Evolutionary conservation across 495 filamentous ascomycete genomes (phyloP).

Genomic region (Terfezia claveryi): DNA sequence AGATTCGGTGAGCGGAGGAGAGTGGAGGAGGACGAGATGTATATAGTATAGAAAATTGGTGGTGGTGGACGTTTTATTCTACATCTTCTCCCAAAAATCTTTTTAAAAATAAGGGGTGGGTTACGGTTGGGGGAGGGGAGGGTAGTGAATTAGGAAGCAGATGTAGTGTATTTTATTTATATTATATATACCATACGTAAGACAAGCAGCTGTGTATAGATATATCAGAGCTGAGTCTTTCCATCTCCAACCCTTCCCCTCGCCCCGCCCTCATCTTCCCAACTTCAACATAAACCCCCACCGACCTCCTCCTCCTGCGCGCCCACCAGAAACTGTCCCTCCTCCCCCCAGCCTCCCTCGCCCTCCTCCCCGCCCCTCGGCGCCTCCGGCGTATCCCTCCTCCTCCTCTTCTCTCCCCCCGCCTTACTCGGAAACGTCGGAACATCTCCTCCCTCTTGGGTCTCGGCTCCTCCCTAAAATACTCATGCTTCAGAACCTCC

Average conservation of each 20-base stretch:
- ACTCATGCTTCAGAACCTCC: conserved; percentile 52
- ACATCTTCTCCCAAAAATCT: too few species aligned
- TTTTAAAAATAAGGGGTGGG: too few species aligned
- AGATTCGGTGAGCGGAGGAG: conserved; percentile 38
- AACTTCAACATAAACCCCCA: conserved; percentile 66
- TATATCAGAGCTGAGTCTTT: too few species aligned
- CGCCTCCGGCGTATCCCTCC: conserved; percentile 60
- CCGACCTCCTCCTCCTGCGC: conserved; percentile 53
- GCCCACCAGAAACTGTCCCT: conserved; percentile 45
- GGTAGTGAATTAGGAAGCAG: too few species aligned
- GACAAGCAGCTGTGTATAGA: too few species aligned
- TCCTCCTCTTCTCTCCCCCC: conserved; percentile 63
- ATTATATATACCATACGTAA: too few species aligned
- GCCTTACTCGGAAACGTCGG: conserved; percentile 88
- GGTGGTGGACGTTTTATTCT: too few species aligned
- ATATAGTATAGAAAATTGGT: not conserved
- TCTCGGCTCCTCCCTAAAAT: conserved; percentile 74
- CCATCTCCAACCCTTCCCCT: not conserved
- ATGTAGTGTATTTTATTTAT: too few species aligned
- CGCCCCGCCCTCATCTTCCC: conserved; percentile 20
- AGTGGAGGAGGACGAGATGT: not conserved
- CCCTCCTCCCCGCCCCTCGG: conserved; percentile 51
- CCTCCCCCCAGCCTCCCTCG: conserved; percentile 24
- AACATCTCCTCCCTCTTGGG: conserved; percentile 67
- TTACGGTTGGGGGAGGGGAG: too few species aligned